Percentiles rank a stretch among this genome's conserved stretches.
Evolutionary conservation across 176 grass and related monocot species (phyloP).

Genomic region (Sorghum bicolor): Sorghum_bicolor_NCBIv3 NC_012870.2:9917001-9917500

Average conservation of each 20-base stretch:
- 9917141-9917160: slow-evolving; percentile 46
- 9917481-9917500: slow-evolving; percentile 70
- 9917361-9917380: slow-evolving; percentile 50
- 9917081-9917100: slow-evolving; percentile 90
- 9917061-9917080: slow-evolving; percentile 77
- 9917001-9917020: slow-evolving; percentile 36
- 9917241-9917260: slow-evolving; percentile 42
- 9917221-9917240: slow-evolving; percentile 78
- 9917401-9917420: slow-evolving; percentile 68
- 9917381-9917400: slow-evolving; percentile 47
- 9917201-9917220: slow-evolving; percentile 79
- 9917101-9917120: slow-evolving; percentile 83
- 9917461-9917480: slow-evolving; percentile 59
- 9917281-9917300: slow-evolving; percentile 70
- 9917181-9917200: slow-evolving; percentile 79
- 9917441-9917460: slow-evolving; percentile 71
- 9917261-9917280: slow-evolving; percentile 63
- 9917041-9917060: slow-evolving; percentile 77
- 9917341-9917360: slow-evolving; percentile 73
- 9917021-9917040: slow-evolving; percentile 67
- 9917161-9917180: slow-evolving; percentile 59
- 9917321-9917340: slow-evolving; percentile 70
- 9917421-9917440: slow-evolving; percentile 64
- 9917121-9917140: slow-evolving; percentile 59
- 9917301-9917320: slow-evolving; percentile 68